Percentiles rank a stretch among this genome's conserved stretches.
Evolutionary conservation across 2,329 filamentous ascomycete species (phyloP).

Genomic region (Leptographium radiaticola): DNA sequence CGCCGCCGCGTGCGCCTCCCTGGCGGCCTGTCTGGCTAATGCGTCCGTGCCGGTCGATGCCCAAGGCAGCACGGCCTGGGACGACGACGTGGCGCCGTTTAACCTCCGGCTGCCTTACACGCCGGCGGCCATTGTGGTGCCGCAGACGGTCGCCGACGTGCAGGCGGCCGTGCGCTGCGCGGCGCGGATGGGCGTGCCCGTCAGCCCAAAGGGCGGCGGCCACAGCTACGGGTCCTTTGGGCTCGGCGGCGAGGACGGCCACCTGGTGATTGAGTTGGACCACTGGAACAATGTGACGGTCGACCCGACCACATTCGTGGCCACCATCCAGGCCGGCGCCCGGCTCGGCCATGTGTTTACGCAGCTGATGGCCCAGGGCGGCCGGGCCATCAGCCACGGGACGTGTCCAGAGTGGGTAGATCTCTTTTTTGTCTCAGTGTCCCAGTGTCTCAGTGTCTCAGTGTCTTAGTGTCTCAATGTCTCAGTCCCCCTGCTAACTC

Average conservation of each 20-base stretch:
- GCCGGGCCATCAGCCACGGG: conserved; percentile 33
- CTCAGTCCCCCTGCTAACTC: no score
- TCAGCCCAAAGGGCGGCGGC: conserved; percentile 35
- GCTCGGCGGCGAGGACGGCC: conserved; percentile 33
- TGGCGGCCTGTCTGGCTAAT: conserved; percentile 16
- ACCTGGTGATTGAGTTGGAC: conserved; percentile 33
- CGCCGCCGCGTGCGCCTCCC: conserved; percentile 9
- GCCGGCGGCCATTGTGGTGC: conserved; percentile 30
- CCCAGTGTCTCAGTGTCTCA: no score
- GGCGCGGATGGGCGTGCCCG: conserved; percentile 25
- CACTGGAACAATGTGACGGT: conserved; percentile 29
- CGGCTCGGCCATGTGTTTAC: conserved; percentile 33
- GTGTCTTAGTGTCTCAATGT: no score
- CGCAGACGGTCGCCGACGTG: conserved; percentile 27
- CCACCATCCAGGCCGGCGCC: conserved; percentile 33
- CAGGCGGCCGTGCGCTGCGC: conserved; percentile 34
- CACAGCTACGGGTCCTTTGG: conserved; percentile 38
- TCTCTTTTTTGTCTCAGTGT: not conserved
- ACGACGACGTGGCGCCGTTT: conserved; percentile 15
- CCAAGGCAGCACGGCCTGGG: conserved; percentile 13
- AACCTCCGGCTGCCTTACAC: conserved; percentile 15
- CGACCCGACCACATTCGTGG: conserved; percentile 25
- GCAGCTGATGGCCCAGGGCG: conserved; percentile 24
- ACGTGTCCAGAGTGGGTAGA: conserved; percentile 32
- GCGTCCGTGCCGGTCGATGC: conserved; percentile 15